Evolutionary conservation across 805 yeast species (phyloP), one percentile per base, ranked within the genome.

Genomic region (Ogataea wickerhamii): DNA sequence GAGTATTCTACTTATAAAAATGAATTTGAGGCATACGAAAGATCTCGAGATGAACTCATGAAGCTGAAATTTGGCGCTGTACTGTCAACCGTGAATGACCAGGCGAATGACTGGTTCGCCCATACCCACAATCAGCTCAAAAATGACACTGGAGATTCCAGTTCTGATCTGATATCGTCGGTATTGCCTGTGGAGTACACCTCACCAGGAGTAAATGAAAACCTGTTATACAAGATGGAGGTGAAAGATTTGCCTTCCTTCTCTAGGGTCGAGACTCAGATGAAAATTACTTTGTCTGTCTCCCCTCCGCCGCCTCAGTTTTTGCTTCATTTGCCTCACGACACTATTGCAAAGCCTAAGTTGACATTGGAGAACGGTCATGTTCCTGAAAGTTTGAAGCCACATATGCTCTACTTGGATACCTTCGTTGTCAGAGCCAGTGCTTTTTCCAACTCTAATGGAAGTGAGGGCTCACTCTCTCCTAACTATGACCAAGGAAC

Each of bases 241-340:
- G 66, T 91, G 1, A 60, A 69, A 6, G 82, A 80, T 36, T 67
- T 91, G 31, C 97, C 97, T 2, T 64, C 75, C 4, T 80, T 78
- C 49, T 87, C 96, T 10, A 76, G 98, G 48, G 98, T 91, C 5
- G 98, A 91, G 63, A 91, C 97, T 12, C 98, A 93, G 64, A 87
- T 93, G 56, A 89, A 87, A 59, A 66, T 94, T 29, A 71, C 73
- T 30, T 63, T 91, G 16, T 58, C 72, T 6, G 66, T 91, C 30
- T 71, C 79, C 21, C 95, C 96, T 1, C 77, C 91, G 1, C 95
- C 95, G 0, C 71, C 76, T 4, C 83, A 87, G 51, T 69, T 73
- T 35, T 63, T 86, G 35, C 63, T 93, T 23, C 93, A 87, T 57
- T 64, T 93, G 32, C 95, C 98, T 5, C 74, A 87, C 39, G 95